Evolutionary conservation across 371 early-diverging fungal species (phyloP), one percentile per base, ranked within the genome.

Genomic region (Nosema granulosis): DNA sequence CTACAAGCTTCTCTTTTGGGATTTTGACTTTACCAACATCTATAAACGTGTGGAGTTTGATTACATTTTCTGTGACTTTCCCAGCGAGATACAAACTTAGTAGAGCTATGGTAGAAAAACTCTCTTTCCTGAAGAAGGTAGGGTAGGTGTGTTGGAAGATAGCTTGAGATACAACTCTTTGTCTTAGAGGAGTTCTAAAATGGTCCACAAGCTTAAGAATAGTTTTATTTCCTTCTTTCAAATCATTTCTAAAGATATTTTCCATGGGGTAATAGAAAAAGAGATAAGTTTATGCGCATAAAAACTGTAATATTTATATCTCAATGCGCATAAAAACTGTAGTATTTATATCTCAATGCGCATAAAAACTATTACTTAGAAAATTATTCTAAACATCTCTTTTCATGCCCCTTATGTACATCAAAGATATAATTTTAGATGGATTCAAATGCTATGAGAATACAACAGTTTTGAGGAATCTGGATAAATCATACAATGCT

Each of bases 401-500:
- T 54, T 54, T 22, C 31, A 65, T 38, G 26, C 28, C 34, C 62
- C 70, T 16, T 38, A 85, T 85, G 85, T 74, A 62, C 69, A 79
- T 85, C 35, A 76, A 74, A 35, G 74, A 77, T 20, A 75, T 85
- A 43, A 65, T 77, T 35, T 57, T 84, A 26, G 84, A 85, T 51
- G 84, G 85, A 20, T 85, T 85, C 51, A 85, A 85, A 62, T 82
- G 82, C 65, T 85, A 84, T 68, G 73, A 77, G 32, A 37, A 75
- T 12, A 77, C 56, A 37, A 80, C 80, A 18, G 51, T 65, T 24
- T 68, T 85, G 18, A 72, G 54, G 3, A 70, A 79, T 20, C 31
- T 85, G 34, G 81, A 80, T 77, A 76, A 54, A 32, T 52, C 54
- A 22, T 97, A 97, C 86, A 99, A 94, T 82, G 96, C 97, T 31